These are phyloP conservation scores for Alternaria angustiovoidea DNA, from an alignment of 2,329 filamentous ascomycete genomes.

Conservation along the genomic window DNA sequence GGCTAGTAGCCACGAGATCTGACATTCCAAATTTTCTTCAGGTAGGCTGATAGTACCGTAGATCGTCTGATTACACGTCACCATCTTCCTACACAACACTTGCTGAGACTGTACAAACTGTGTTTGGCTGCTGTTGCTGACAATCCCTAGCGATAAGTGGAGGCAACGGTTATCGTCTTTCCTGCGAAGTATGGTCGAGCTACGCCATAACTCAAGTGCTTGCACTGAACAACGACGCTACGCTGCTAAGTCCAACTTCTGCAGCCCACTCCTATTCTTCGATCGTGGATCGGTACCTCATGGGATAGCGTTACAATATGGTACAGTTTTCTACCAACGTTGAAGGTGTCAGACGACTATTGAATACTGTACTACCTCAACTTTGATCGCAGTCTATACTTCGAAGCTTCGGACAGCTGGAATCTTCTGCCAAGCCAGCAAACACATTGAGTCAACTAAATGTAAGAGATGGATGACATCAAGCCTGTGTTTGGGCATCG, in stretches of 20 bases:
- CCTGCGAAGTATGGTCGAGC: background rate
- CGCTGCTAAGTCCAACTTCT: background rate
- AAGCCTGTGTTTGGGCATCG: background rate
- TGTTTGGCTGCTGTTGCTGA: background rate
- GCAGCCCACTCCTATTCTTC: background rate
- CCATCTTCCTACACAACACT: background rate
- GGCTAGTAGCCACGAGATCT: background rate
- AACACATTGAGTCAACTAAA: background rate
- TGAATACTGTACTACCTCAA: background rate
- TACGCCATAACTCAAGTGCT: background rate
- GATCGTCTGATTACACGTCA: background rate
- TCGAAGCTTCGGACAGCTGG: background rate
- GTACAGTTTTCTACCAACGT: background rate
- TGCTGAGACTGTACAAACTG: background rate
- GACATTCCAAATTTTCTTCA: background rate
- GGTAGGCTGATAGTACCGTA: background rate
- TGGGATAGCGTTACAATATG: background rate
- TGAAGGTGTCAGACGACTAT: background rate
- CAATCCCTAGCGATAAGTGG: background rate
- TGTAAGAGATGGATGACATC: conserved; percentile 2
- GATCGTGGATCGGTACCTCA: background rate
- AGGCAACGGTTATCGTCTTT: background rate
- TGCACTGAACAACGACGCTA: background rate
- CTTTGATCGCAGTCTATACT: background rate
- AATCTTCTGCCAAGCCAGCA: background rate